Conservation (phyloP, 257 asterid genomes). For the Echium plantagineum region DNA sequence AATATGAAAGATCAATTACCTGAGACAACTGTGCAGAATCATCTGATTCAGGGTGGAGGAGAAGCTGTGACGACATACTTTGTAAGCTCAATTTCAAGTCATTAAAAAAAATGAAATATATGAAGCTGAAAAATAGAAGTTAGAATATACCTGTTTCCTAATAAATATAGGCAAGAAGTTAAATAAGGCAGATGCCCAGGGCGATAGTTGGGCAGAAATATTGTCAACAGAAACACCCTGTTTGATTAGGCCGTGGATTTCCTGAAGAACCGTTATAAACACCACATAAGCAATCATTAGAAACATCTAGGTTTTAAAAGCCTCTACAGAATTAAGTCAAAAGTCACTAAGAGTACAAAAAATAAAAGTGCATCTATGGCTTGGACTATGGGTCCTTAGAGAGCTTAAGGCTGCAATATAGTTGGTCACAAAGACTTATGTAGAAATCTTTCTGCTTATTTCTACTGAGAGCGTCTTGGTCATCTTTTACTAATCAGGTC, state of each 20-base stretch:
- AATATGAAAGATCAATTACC: conserved; percentile 32
- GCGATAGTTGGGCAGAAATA: conserved; percentile 69
- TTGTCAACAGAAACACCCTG: conserved; percentile 10
- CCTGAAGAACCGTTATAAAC: neutral
- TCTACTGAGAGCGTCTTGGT: too few relatives aligned
- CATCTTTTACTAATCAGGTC: neutral
- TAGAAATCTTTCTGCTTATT: too few relatives aligned
- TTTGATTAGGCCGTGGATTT: conserved; percentile 11
- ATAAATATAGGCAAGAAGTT: conserved; percentile 83
- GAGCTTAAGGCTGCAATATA: neutral
- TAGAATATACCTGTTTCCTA: conserved; percentile 53
- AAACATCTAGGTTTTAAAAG: neutral
- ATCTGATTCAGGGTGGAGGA: conserved; percentile 91
- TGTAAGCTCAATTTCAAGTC: conserved; percentile 13
- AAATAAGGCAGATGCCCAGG: conserved; percentile 96
- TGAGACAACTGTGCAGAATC: conserved; percentile 97
- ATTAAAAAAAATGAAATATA: neutral
- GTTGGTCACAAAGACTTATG: neutral
- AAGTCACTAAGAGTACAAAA: neutral
- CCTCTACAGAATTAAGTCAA: neutral
- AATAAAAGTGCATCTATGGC: neutral
- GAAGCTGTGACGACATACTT: conserved; percentile 30
- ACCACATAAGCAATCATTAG: neutral
- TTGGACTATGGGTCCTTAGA: neutral
- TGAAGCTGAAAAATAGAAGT: neutral